Conservation (phyloP, 2,329 filamentous ascomycete species). For the Aspergillus candidus region DNA sequence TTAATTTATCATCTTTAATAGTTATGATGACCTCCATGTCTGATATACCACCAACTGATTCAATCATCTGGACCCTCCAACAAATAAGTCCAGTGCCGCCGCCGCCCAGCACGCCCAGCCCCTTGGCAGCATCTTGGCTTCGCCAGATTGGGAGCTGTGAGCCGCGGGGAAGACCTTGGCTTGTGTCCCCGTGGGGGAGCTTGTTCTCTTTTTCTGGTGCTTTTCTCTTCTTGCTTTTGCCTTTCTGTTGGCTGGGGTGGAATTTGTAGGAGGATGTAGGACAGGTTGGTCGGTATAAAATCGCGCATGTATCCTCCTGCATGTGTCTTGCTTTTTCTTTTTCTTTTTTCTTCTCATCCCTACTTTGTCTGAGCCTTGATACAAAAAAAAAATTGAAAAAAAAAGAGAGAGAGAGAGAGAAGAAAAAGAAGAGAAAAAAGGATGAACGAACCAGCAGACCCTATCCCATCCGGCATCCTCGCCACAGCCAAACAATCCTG, state of each 20-base stretch:
- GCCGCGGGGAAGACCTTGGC: constrained; percentile 6
- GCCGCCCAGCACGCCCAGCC: constrained; percentile 2
- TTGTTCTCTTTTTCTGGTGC: not conserved
- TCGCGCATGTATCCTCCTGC: not conserved
- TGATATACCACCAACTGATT: too few relatives aligned
- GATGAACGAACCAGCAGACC: constrained; percentile 53
- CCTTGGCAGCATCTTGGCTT: constrained; percentile 12
- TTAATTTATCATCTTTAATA: too few relatives aligned
- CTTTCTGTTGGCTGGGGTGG: not conserved
- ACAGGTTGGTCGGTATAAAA: constrained; percentile 10
- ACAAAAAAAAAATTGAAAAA: not conserved
- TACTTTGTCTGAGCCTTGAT: not conserved
- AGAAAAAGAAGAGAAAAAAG: constrained; percentile 8
- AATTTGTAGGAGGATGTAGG: constrained; percentile 3
- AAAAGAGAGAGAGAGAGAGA: constrained; percentile 16
- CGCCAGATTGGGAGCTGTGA: constrained; percentile 7
- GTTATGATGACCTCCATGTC: too few relatives aligned
- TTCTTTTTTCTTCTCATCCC: not conserved
- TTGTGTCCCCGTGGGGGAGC: constrained; percentile 2
- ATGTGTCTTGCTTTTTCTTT: not conserved
- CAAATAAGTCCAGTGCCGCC: too few relatives aligned
- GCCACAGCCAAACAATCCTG: constrained; percentile 60
- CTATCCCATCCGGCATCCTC: constrained; percentile 59
- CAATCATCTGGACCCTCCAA: too few relatives aligned
- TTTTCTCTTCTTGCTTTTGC: not conserved